These are phyloP conservation scores for Apiospora saccharicola DNA, from an alignment of 2,329 filamentous ascomycete genomes.

Conservation along the genomic window DNA sequence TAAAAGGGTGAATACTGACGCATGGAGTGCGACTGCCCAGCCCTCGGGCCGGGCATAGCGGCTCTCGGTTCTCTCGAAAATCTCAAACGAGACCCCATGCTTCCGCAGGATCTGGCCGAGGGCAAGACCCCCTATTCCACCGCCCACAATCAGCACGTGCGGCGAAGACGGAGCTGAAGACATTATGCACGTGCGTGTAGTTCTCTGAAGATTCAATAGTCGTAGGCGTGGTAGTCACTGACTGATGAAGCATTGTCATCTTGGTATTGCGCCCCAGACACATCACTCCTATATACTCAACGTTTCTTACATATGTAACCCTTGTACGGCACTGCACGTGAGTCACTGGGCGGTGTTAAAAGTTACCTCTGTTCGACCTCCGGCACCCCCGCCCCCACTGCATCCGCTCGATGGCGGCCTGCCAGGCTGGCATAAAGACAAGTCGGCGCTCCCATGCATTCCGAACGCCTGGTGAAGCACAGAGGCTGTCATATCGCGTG, in stretches of 20 bases:
- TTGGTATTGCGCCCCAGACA: not conserved
- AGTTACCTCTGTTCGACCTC: not conserved
- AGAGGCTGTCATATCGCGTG: not conserved
- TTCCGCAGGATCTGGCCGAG: slow-evolving; percentile 27
- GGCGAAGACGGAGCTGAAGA: not conserved
- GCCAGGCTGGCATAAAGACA: not conserved
- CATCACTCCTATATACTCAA: not conserved
- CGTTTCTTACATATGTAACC: not conserved
- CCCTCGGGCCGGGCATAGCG: slow-evolving; percentile 24
- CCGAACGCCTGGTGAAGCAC: not conserved
- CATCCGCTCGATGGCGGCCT: not conserved
- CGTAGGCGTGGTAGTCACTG: not conserved
- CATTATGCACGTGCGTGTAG: not conserved
- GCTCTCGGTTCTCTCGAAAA: slow-evolving; percentile 27
- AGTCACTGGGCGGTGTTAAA: not conserved
- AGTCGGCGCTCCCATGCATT: not conserved
- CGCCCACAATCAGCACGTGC: slow-evolving; percentile 29
- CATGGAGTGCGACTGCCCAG: slow-evolving; percentile 25
- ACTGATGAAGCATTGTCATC: not conserved
- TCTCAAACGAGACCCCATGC: slow-evolving; percentile 24
- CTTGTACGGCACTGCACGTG: not conserved
- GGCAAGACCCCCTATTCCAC: slow-evolving; percentile 27
- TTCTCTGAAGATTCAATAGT: not conserved
- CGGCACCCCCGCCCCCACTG: not conserved
- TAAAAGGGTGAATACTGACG: not conserved